Base-by-base conservation (phyloP, 345 rosid genomes). In the Salix brachista region DNA sequence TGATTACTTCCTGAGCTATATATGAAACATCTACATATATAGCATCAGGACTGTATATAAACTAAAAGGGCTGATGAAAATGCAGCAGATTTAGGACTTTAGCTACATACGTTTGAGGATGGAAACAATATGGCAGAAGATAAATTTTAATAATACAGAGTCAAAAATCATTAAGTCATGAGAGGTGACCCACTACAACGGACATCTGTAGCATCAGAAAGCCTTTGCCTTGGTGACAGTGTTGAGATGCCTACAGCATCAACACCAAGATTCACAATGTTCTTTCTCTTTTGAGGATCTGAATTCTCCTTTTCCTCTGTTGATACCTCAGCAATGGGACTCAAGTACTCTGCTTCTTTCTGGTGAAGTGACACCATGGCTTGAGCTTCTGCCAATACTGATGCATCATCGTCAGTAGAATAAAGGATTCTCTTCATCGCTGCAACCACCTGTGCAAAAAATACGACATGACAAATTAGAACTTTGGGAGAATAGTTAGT, bases 141-240 rank as follows among this genome's bases (percentile, higher is more conserved):
- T 37, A 19, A 32, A 26, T 25, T 36, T 41, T 65, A 23, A n/a
- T 9, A 8, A 50, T 52, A 14, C 61, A n/a, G 37, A 70, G 11
- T 58, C 37, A 50, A 41, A 56, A 50, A 71, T 93, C 88, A 93
- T 85, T 74, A 93, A 52, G 94, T 93, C 92, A 90, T 86, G 61
- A 96, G 95, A 79, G 97, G 92, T 79, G 98, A 93, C 80, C 90
- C 94, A 83, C 90, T 90, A 85, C 89, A 89, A 80, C 82, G 94
- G 77, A 96, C 99, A 89, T 96, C 97, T 36, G 97, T 83, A 81
- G 96, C 85, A 83, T 96, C 94, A 19, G 94, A 90, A 52, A 92
- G 88, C 78, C 97, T 91, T 84, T 89, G 97, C 83, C 94, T 88
- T 0, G 98, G 97, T 21, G 99, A 96, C 76, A 88, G 85, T 58